Percentiles rank a stretch among this genome's conserved stretches.
Evolutionary conservation across 78 protist genomes (phyloP).

Genomic region (Mastigamoeba balamuthi): DNA sequence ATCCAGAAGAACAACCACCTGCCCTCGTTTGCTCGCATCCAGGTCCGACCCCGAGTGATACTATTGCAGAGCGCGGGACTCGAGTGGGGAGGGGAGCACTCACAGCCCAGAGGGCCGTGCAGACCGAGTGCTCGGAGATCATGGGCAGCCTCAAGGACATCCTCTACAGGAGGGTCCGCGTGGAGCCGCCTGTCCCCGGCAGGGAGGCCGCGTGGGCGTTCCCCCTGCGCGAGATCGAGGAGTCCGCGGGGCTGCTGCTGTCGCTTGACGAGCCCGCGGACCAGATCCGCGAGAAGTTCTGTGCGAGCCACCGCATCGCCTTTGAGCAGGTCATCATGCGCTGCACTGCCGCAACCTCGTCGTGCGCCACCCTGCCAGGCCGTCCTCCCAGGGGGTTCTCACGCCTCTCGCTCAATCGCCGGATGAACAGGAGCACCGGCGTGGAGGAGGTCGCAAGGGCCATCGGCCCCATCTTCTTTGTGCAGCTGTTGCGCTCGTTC

Average conservation of each 20-base stretch:
- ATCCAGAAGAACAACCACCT: slow-evolving; percentile 65
- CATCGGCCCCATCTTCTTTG: not conserved
- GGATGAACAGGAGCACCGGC: not conserved
- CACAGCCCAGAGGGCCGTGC: not conserved
- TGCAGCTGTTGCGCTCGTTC: not conserved
- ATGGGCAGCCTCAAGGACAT: not conserved
- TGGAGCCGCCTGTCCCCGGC: not conserved
- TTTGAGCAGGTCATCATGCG: not conserved
- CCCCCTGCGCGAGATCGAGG: not conserved
- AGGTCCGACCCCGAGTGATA: too few species aligned
- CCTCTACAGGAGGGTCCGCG: not conserved
- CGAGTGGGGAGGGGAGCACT: not conserved
- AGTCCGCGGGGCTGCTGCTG: not conserved
- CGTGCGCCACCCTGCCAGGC: not conserved
- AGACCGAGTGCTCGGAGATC: not conserved
- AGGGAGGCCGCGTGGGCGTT: not conserved
- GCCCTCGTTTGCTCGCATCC: slow-evolving; percentile 68
- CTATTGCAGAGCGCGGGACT: too few species aligned
- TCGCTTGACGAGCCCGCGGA: not conserved
- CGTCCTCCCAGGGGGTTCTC: not conserved
- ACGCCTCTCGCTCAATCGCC: not conserved
- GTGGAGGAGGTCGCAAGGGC: not conserved
- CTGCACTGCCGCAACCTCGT: not conserved
- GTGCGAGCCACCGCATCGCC: not conserved
- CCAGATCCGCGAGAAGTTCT: not conserved